These are phyloP conservation scores for Allantophomopsis cytisporea DNA, from an alignment of 2,329 filamentous ascomycete genomes.

Conservation along the genomic window DNA sequence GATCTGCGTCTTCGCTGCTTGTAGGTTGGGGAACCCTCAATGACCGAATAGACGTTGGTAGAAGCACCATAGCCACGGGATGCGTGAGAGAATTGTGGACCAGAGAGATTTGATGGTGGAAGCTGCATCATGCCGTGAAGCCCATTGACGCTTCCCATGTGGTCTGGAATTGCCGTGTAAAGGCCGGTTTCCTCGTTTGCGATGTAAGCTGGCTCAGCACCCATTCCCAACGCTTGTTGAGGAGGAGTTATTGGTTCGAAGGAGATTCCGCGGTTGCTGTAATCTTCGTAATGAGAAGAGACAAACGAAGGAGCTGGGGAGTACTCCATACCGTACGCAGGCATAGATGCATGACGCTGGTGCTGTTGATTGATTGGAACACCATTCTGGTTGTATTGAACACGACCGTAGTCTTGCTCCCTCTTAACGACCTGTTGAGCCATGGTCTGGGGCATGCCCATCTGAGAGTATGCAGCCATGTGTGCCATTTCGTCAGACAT, in stretches of 20 bases:
- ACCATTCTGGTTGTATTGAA: conserved; percentile 87
- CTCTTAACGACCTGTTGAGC: conserved; percentile 71
- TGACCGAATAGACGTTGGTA: conserved; percentile 85
- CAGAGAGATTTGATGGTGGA: conserved; percentile 71
- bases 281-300: conserved; percentile 97
- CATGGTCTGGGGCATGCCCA: conserved; percentile 56
- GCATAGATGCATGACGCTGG: conserved; percentile 97
- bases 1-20: conserved; percentile 93
- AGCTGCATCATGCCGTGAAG: conserved; percentile 87
- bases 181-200: conserved; percentile 94
- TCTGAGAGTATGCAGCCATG: conserved; percentile 53
- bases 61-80: conserved; percentile 47
- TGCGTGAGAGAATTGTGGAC: conserved; percentile 64
- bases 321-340: conserved; percentile 87
- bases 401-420: conserved; percentile 69
- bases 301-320: conserved; percentile 96
- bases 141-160: conserved; percentile 55
- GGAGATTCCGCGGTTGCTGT: conserved; percentile 89
- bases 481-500: conserved; percentile 48
- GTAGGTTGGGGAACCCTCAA: conserved; percentile 96
- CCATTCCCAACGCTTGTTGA: conserved; percentile 71
- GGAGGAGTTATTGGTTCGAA: conserved; percentile 96
- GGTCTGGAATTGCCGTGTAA: conserved; percentile 89
- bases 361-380: conserved; percentile 72
- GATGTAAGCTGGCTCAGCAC: conserved; percentile 88